Evolutionary conservation across 2,329 filamentous ascomycete species (phyloP).

Genomic region (Colletotrichum cereale): DNA sequence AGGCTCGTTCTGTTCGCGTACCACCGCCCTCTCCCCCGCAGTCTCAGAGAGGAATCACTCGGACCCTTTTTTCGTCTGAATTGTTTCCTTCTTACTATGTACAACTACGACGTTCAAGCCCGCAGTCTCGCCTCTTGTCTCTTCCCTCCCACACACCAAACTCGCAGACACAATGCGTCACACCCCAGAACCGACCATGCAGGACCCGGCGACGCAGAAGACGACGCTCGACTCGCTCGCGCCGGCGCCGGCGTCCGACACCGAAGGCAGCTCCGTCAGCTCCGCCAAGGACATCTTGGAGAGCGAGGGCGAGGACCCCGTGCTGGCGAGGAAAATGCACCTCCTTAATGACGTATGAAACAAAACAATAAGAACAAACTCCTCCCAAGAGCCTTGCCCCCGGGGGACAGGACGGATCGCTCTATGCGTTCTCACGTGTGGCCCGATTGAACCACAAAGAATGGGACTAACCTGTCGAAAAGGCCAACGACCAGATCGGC

Average conservation of each 20-base stretch:
- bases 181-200: neutral
- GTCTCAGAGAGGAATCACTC: neutral
- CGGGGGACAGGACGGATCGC: neutral
- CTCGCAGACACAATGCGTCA: constrained; percentile 6
- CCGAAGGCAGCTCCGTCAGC: constrained; percentile 23
- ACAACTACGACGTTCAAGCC: neutral
- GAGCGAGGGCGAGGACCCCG: constrained; percentile 70
- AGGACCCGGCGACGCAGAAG: constrained; percentile 21
- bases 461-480: constrained; percentile 38
- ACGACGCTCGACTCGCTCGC: constrained; percentile 23
- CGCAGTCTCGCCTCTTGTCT: neutral
- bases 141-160: neutral
- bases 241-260: constrained; percentile 14
- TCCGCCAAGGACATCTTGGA: constrained; percentile 64
- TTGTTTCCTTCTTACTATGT: neutral
- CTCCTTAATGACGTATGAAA: constrained; percentile 73
- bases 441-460: neutral
- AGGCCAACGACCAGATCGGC: constrained; percentile 69
- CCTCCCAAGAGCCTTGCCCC: neutral
- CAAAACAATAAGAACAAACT: neutral
- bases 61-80: constrained; percentile 24
- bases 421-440: neutral
- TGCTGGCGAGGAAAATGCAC: constrained; percentile 75
- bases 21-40: neutral
- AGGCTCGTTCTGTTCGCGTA: neutral